phyloP scores from a whole-genome alignment of 2,329 filamentous ascomycete species.

The Furcasterigmium furcatum region DNA sequence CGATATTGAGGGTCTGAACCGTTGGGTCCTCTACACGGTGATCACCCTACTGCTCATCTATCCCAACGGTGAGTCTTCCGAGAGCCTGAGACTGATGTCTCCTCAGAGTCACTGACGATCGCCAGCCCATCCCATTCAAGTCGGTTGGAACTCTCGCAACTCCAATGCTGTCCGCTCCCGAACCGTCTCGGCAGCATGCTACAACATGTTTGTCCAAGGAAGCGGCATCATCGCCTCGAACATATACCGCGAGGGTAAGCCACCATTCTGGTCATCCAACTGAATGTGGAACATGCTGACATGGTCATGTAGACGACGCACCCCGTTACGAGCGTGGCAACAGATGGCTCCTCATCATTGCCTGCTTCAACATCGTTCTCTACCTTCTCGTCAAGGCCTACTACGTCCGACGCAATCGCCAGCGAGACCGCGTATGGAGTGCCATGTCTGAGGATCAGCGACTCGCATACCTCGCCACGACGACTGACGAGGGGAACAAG shows the following conservation, averaged over 20 bases:
- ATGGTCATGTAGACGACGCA: conserved; percentile 21
- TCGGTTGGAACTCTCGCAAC: conserved; percentile 49
- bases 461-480: conserved; percentile 31
- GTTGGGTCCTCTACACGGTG: conserved; percentile 30
- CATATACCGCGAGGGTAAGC: conserved; percentile 30
- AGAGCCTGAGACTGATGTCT: conserved; percentile 25
- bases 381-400: conserved; percentile 25
- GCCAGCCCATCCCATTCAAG: conserved; percentile 42
- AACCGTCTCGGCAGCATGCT: conserved; percentile 60
- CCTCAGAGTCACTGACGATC: conserved; percentile 19
- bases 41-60: conserved; percentile 29
- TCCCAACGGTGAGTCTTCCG: conserved; percentile 21
- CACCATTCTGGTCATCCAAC: conserved; percentile 4
- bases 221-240: conserved; percentile 37
- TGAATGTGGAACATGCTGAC: background rate
- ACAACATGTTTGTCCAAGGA: conserved; percentile 52
- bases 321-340: conserved; percentile 55
- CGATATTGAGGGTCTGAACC: conserved; percentile 19
- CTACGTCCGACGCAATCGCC: conserved; percentile 28
- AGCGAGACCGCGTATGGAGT: conserved; percentile 20
- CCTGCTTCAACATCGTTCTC: conserved; percentile 24
- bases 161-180: conserved; percentile 58
- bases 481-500: conserved; percentile 38
- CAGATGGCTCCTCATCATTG: conserved; percentile 48
- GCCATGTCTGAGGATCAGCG: conserved; percentile 22